Conservation (phyloP, 768 basidiomycete species). For the Pluteus cervinus region DNA sequence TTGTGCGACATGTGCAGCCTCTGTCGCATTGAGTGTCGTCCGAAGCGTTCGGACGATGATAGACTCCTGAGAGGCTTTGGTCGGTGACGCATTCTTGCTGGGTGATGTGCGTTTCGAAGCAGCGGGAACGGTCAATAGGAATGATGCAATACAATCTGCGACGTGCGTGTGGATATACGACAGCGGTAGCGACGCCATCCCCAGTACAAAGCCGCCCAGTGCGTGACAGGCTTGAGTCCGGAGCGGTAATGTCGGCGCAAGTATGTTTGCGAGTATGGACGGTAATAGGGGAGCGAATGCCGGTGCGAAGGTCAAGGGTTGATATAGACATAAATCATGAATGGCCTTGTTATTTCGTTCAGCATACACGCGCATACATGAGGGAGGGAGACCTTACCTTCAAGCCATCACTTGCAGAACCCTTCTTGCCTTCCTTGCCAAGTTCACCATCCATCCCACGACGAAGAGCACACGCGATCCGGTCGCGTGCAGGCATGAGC, state of each 20-base stretch:
- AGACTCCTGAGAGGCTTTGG: conserved; percentile 30
- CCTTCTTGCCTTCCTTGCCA: conserved; percentile 87
- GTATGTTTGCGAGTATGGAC: conserved; percentile 54
- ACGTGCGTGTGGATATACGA: conserved; percentile 48
- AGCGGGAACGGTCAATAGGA: conserved; percentile 37
- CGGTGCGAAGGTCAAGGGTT: conserved; percentile 64
- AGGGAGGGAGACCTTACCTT: conserved; percentile 41
- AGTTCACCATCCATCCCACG: conserved; percentile 80
- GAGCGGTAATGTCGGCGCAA: conserved; percentile 58
- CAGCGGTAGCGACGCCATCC: conserved; percentile 38
- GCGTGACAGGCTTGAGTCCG: conserved; percentile 74
- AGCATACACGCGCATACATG: conserved; percentile 4
- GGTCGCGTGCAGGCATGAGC: conserved; percentile 54
- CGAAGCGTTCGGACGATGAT: conserved; percentile 61
- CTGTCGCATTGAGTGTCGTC: conserved; percentile 48
- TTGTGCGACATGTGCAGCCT: conserved; percentile 59
- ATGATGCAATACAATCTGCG: conserved; percentile 39
- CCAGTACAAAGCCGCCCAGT: conserved; percentile 61
- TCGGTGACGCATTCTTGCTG: conserved; percentile 15
- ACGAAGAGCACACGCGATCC: conserved; percentile 65
- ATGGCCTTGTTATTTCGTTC: conserved; percentile 45
- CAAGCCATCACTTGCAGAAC: conserved; percentile 70
- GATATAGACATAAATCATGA: conserved; percentile 58
- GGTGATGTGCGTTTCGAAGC: conserved; percentile 32
- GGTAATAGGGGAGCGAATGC: conserved; percentile 52